These are phyloP conservation scores for Kwoniella europaea DNA, from an alignment of 768 basidiomycete species.

Conservation along the genomic window DNA sequence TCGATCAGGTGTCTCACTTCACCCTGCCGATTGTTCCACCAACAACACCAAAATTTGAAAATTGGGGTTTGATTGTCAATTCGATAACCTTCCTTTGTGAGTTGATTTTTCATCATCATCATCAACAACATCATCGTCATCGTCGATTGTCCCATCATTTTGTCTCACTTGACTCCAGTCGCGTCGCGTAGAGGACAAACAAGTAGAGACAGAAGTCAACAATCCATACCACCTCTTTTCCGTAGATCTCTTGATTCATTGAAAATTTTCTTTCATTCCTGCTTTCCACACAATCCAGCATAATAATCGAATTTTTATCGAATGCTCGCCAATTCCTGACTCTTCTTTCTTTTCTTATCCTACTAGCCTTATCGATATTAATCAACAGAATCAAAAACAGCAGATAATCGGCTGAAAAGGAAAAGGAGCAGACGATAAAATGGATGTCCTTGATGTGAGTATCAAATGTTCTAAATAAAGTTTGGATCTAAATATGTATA, in stretches of 20 bases:
- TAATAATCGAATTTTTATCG: too few relatives aligned
- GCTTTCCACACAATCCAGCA: too few relatives aligned
- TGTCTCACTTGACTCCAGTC: background rate
- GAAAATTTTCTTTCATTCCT: too few relatives aligned
- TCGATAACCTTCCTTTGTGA: constrained; percentile 6
- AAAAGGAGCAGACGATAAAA: background rate
- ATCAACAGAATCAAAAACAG: background rate
- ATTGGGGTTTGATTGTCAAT: constrained; percentile 2
- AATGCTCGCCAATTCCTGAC: background rate
- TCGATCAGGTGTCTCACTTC: background rate
- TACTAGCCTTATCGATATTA: background rate
- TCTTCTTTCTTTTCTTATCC: background rate
- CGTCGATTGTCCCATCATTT: background rate
- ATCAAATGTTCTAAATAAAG: background rate
- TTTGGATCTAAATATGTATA: background rate
- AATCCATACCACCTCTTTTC: background rate
- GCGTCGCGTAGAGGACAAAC: background rate
- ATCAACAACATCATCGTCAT: background rate
- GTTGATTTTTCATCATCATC: constrained; percentile 1
- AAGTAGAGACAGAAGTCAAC: background rate
- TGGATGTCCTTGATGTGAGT: constrained; percentile 28
- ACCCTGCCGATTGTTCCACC: background rate
- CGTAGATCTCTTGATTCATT: too few relatives aligned
- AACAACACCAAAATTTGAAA: background rate
- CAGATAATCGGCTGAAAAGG: background rate